Conservation (phyloP, 768 basidiomycete species). For the Hypsizygus marmoreus region DNA sequence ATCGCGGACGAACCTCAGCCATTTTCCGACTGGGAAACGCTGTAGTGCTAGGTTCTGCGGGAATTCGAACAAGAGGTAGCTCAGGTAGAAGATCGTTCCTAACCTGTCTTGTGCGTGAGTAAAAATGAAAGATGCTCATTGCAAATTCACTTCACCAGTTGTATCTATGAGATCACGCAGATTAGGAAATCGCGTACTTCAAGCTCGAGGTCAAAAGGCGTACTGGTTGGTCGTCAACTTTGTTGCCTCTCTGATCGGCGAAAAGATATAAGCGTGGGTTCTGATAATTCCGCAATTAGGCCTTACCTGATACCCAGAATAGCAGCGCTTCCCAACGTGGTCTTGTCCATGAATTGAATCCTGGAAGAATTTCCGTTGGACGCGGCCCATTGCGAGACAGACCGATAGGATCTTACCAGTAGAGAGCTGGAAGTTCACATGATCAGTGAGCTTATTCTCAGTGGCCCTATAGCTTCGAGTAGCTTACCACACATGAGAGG, state of each 20-base stretch:
- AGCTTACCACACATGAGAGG: constrained; percentile 71
- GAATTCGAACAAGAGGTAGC: constrained; percentile 71
- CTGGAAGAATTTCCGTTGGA: constrained; percentile 28
- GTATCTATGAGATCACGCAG: constrained; percentile 41
- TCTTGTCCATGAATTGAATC: constrained; percentile 83
- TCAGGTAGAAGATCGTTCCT: constrained; percentile 74
- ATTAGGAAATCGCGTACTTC: background rate
- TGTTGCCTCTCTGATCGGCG: constrained; percentile 47
- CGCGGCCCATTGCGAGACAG: too few relatives aligned
- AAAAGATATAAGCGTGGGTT: background rate
- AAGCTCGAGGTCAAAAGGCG: constrained; percentile 18
- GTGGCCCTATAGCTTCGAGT: background rate
- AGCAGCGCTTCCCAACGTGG: constrained; percentile 64
- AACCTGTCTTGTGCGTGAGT: constrained; percentile 46
- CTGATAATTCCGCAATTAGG: background rate
- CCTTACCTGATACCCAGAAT: constrained; percentile 70
- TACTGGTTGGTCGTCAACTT: constrained; percentile 69
- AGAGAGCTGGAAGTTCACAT: constrained; percentile 43
- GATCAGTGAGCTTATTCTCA: constrained; percentile 1
- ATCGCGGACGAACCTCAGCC: constrained; percentile 62
- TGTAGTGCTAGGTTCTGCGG: constrained; percentile 75
- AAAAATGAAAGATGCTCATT: too few relatives aligned
- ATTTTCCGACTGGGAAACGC: constrained; percentile 74
- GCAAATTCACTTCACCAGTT: constrained; percentile 55
- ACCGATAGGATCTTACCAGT: constrained; percentile 41